Conservation (phyloP, 495 filamentous ascomycete species). For the Letharia columbiana region DNA sequence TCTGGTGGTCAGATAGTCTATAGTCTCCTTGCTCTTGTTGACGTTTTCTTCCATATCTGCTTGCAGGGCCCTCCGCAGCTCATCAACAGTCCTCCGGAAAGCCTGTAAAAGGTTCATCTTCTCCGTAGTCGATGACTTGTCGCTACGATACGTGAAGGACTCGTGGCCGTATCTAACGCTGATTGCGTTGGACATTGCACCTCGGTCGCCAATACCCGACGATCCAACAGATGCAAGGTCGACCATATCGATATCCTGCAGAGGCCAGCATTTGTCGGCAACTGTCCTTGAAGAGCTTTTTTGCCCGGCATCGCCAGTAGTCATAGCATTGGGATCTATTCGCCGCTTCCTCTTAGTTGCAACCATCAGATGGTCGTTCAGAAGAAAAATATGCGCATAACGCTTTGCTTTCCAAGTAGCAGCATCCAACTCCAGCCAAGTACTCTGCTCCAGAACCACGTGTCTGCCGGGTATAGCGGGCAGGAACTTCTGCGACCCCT, state of each 20-base stretch:
- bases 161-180: conserved; percentile 84
- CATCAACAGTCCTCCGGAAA: conserved; percentile 85
- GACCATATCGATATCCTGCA: conserved; percentile 87
- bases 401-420: conserved; percentile 88
- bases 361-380: conserved; percentile 91
- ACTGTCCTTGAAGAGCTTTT: conserved; percentile 74
- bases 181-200: conserved; percentile 68
- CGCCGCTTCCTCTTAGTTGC: conserved; percentile 87
- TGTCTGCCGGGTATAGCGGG: conserved; percentile 86
- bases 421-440: conserved; percentile 94
- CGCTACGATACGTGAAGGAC: conserved; percentile 84
- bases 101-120: conserved; percentile 74
- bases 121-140: conserved; percentile 62
- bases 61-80: conserved; percentile 70
- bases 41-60: conserved; percentile 76
- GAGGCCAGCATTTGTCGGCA: conserved; percentile 88
- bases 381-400: conserved; percentile 76
- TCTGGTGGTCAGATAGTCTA: conserved; percentile 70
- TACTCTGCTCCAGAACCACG: conserved; percentile 77
- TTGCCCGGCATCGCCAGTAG: conserved; percentile 52
- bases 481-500: conserved; percentile 93
- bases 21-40: conserved; percentile 66
- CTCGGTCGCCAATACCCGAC: conserved; percentile 52
- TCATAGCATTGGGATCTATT: conserved; percentile 54
- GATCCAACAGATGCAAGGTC: conserved; percentile 61